phyloP scores from a whole-genome alignment of 2,329 filamentous ascomycete species.

The Mollisiaceae sp. region DNA sequence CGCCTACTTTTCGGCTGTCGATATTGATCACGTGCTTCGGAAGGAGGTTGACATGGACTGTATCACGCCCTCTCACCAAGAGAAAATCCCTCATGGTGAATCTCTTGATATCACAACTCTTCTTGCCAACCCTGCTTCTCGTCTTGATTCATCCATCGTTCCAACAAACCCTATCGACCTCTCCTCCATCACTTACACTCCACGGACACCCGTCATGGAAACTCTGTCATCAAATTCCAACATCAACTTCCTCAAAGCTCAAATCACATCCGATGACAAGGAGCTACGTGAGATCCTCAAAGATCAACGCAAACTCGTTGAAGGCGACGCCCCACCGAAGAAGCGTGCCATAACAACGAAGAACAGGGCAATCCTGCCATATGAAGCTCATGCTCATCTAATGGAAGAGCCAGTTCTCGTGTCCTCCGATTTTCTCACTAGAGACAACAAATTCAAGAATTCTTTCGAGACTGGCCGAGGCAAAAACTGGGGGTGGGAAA shows the following conservation, averaged over 20 bases:
- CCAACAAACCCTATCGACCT: slow-evolving; percentile 62
- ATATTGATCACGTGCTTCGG: slow-evolving; percentile 92
- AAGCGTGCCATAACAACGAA: slow-evolving; percentile 21
- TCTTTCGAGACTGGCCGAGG: slow-evolving; percentile 22
- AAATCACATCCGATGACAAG: slow-evolving; percentile 75
- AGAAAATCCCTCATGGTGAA: slow-evolving; percentile 82
- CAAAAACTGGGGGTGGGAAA: slow-evolving; percentile 37
- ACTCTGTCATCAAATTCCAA: slow-evolving; percentile 56
- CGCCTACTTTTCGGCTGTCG: slow-evolving; percentile 93
- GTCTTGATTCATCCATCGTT: slow-evolving; percentile 67
- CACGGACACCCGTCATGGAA: slow-evolving; percentile 81
- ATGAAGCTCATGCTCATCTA: slow-evolving; percentile 34
- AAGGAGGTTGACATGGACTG: slow-evolving; percentile 99
- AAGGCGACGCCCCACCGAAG: slow-evolving; percentile 28
- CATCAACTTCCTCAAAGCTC: slow-evolving; percentile 76
- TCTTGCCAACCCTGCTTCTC: slow-evolving; percentile 70
- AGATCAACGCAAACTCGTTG: slow-evolving; percentile 44
- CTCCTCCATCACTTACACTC: slow-evolving; percentile 68
- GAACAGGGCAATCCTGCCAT: slow-evolving; percentile 31
- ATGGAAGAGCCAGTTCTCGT: slow-evolving; percentile 34
- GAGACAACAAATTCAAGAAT: slow-evolving; percentile 31
- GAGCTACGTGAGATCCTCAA: slow-evolving; percentile 78
- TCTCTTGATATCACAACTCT: slow-evolving; percentile 82
- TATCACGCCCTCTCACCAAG: slow-evolving; percentile 83
- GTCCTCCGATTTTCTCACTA: slow-evolving; percentile 28